Conservation (phyloP, 176 grass and related monocot species). For the Stipa capillata region DNA sequence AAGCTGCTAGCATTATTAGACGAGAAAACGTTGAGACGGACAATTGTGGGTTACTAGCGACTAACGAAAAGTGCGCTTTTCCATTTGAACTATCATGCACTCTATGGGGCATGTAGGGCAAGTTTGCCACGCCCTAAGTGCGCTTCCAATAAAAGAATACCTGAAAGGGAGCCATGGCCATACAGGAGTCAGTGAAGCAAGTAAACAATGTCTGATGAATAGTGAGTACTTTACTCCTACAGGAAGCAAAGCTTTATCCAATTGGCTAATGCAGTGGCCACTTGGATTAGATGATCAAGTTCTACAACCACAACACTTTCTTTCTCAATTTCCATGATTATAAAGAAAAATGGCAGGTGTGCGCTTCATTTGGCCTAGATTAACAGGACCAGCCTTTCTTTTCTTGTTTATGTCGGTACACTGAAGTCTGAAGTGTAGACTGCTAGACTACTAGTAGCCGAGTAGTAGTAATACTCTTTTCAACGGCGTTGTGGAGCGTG, state of each 20-base stretch:
- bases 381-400: too few species aligned
- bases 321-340: neutral
- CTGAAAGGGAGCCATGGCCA: neutral
- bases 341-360: neutral
- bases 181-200: constrained; percentile 7
- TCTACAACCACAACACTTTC: neutral
- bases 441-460: neutral
- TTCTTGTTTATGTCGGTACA: too few species aligned
- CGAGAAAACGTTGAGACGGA: constrained; percentile 10
- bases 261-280: neutral
- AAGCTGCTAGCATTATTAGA: constrained; percentile 14
- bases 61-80: constrained; percentile 23
- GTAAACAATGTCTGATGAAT: neutral
- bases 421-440: neutral
- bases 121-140: neutral
- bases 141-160: constrained; percentile 41
- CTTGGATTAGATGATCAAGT: neutral
- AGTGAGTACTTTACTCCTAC: neutral
- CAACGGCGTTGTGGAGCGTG: constrained; percentile 33
- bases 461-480: constrained; percentile 14
- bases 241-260: neutral
- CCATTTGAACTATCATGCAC: constrained; percentile 32
- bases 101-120: neutral
- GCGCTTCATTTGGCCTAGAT: neutral
- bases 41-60: constrained; percentile 23